Evolutionary conservation across 1,284 basidiomycete genomes (phyloP), one percentile per base, ranked within the genome.

Genomic region (Chiua sp.): DNA sequence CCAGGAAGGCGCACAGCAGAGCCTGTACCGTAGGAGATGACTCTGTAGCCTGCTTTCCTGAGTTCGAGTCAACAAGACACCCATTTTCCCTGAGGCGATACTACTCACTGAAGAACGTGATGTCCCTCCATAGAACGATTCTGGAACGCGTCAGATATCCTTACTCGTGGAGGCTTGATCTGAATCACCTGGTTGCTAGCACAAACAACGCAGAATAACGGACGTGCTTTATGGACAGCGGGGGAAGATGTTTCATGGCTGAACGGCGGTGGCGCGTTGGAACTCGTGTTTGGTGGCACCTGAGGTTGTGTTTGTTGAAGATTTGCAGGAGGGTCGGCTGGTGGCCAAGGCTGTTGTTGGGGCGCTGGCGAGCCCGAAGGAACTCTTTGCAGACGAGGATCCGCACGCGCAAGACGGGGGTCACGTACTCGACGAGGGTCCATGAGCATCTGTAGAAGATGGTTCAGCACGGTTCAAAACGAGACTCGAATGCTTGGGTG

Each of bases 91-190:
- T 15, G 35, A 46, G 42, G 51, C n/a, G 33, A 54, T 7, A 32
- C 51, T 53, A 84, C 93, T 78, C 68, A 96, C 92, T 90, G 80
- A 48, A 99, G 78, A 13, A 98, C 94, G 69, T 90, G 87, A 74
- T 99, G 98, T 0, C 95, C 98, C 75, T 98, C 97, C 98, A 99
- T 99, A 2, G 96, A 98, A 39, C 98, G 91, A 75, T 99, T 99
- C 93, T 99, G 62, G 57, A 75, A 51, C 52, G 48, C 56, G 59
- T 72, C 57, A 69, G 60, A 50, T 49, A 53, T 55, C 50, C 44
- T 42, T n/a, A 50, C 48, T 59, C 54, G 37, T 42, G 56, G 16
- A 44, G 13, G 13, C 32, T 20, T 53, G 42, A 50, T 32, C 7
- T 33, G 30, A 47, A 84, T 68, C 74, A 93, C 95, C 79, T 98